Base-by-base conservation (phyloP, 1,139 yeast genomes). In the Kluyveromyces marxianus region DNA sequence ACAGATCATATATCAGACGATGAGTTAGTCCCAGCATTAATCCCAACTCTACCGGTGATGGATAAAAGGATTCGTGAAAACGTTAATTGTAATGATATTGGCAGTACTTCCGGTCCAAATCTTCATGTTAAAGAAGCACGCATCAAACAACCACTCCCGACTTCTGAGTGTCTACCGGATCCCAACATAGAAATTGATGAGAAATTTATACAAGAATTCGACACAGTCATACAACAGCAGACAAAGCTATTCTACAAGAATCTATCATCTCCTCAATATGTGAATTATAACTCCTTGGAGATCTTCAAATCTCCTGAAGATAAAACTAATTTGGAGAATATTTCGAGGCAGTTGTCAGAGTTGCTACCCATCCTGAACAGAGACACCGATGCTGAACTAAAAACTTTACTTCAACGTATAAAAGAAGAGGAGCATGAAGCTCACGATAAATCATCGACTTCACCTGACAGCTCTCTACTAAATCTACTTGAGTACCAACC, bases 261-360 rank as follows among this genome's bases (percentile, higher is more conserved):
- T 24, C 44, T 58, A 30, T 46, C 39, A 5, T 35, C 43, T 14
- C 58, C 60, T 24, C 48, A 50, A 34, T 48, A 48, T 31, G 39
- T 54, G 34, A 58, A 55, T 1, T 51, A 54, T 8, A 48, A 48
- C 26, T 44, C 49, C 30, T 47, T 50, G 37, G 57, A 54, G 42
- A 42, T 50, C 32, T 39, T 57, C 35, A 53, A 54, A 35, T 37
- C 54, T 25, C 62, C 62, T 3, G 51, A 50, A 36, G 62, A 58
- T 44, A 44, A 53, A 14, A 29, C 27, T 4, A 48, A 48, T 24
- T 45, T 56, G 31, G 37, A 43, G 14, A 44, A 44, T 8, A 54
- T 54, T 24, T 27, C 25, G 25, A 35, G 30, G 24, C 43, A 40
- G 38, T 40, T 40, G 28, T 7, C 30, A 4, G 43, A 33, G n/a